phyloP scores from a whole-genome alignment of 2,329 filamentous ascomycete genomes.

The Aureobasidium sp. region DNA sequence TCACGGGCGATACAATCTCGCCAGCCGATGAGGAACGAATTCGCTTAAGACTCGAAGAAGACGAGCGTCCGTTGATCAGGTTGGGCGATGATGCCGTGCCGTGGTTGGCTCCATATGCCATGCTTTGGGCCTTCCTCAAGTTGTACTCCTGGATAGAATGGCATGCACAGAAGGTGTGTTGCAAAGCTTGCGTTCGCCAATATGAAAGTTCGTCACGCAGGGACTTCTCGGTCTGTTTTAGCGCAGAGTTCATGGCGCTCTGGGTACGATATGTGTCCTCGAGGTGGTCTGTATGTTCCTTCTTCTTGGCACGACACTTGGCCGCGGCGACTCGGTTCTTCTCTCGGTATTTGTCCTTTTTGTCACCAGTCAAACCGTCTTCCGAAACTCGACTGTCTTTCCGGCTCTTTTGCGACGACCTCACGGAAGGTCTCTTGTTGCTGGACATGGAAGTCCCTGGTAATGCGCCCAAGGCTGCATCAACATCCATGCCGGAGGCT shows the following conservation, averaged over 20 bases:
- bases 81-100: background rate
- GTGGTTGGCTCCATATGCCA: constrained; percentile 3
- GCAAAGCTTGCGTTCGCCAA: constrained; percentile 28
- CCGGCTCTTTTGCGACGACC: background rate
- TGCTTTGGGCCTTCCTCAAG: constrained; percentile 24
- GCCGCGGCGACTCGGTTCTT: constrained; percentile 66
- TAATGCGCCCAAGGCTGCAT: background rate
- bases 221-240: constrained; percentile 28
- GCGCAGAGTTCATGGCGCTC: constrained; percentile 26
- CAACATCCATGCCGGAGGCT: background rate
- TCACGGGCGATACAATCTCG: background rate
- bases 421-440: background rate
- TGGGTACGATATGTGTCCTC: constrained; percentile 40
- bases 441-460: background rate
- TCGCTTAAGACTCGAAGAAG: background rate
- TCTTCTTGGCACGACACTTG: constrained; percentile 66
- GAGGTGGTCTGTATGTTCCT: constrained; percentile 48
- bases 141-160: constrained; percentile 29
- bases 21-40: background rate
- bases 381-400: constrained; percentile 22
- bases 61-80: background rate
- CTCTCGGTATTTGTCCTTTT: constrained; percentile 55
- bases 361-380: constrained; percentile 26
- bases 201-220: constrained; percentile 29
- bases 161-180: constrained; percentile 30